Conservation (phyloP, 768 basidiomycete genomes). For the Suillus brevipes region DNA sequence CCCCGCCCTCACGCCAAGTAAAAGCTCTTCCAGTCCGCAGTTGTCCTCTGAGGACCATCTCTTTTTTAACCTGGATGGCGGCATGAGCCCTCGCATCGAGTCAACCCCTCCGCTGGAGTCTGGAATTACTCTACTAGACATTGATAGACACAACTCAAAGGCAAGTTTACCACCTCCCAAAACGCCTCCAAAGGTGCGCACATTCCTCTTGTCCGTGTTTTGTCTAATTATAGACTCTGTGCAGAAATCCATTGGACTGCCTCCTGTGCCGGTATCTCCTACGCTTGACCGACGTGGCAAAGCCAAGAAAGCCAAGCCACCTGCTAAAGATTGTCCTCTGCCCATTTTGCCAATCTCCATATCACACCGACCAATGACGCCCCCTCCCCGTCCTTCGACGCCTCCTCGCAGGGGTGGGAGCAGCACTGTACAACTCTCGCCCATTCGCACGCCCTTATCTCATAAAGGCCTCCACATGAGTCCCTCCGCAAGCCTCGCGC, state of each 20-base stretch:
- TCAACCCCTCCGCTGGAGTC: conserved; percentile 20
- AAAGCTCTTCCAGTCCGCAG: conserved; percentile 66
- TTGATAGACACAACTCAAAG: conserved; percentile 18
- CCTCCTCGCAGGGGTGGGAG: conserved; percentile 31
- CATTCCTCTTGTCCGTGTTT: not conserved
- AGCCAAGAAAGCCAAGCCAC: conserved; percentile 15
- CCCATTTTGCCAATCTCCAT: conserved; percentile 29
- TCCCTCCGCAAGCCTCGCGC: conserved; percentile 60
- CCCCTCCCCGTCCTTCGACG: conserved; percentile 42
- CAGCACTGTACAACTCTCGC: conserved; percentile 49
- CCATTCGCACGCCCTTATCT: conserved; percentile 64
- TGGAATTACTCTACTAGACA: conserved; percentile 11
- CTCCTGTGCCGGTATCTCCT: conserved; percentile 48
- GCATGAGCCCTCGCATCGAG: conserved; percentile 13
- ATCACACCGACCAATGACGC: conserved; percentile 26
- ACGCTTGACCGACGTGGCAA: conserved; percentile 40
- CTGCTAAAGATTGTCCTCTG: conserved; percentile 16
- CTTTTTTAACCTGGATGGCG: conserved; percentile 13
- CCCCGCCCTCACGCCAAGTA: conserved; percentile 64
- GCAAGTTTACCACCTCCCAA: conserved; percentile 17
- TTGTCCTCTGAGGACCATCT: conserved; percentile 30
- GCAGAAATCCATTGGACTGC: conserved; percentile 39
- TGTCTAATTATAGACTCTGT: conserved; percentile 5
- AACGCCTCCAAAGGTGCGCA: conserved; percentile 30
- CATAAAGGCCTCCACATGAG: conserved; percentile 72